phyloP scores from a whole-genome alignment of 1,284 basidiomycete genomes.

The Entoloma clypeatum region DNA sequence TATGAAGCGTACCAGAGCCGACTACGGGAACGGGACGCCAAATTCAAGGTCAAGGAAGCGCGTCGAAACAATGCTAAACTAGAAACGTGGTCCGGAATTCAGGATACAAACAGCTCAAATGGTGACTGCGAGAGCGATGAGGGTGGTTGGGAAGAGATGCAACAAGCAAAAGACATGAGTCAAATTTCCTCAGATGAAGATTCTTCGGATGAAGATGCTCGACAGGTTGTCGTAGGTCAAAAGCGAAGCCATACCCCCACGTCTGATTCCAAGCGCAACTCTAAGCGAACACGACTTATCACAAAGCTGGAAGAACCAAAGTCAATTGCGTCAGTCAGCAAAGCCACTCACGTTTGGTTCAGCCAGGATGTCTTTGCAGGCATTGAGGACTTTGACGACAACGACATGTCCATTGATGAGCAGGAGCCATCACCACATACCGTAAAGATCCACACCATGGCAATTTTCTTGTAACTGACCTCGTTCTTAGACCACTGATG shows the following conservation, averaged over 20 bases:
- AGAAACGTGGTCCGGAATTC: conserved; percentile 79
- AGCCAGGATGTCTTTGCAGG: conserved; percentile 90
- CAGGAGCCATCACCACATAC: too few species aligned
- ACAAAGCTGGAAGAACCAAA: conserved; percentile 38
- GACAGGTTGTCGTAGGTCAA: conserved; percentile 34
- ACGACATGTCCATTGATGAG: conserved; percentile 25
- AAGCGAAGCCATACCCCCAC: conserved; percentile 37
- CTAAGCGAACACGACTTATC: conserved; percentile 41
- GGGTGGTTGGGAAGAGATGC: conserved; percentile 77
- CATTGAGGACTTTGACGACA: conserved; percentile 49
- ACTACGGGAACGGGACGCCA: conserved; percentile 83
- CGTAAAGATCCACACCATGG: too few species aligned
- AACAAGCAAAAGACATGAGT: conserved; percentile 55
- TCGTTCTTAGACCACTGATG: too few species aligned
- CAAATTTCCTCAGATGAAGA: conserved; percentile 60
- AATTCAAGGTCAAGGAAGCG: conserved; percentile 85
- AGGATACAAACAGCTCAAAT: conserved; percentile 43
- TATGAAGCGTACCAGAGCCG: conserved; percentile 88
- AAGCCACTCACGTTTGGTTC: conserved; percentile 82
- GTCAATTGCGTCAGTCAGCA: conserved; percentile 35
- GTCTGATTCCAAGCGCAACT: too few species aligned
- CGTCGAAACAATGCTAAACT: conserved; percentile 71
- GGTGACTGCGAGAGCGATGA: conserved; percentile 45
- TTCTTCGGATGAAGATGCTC: conserved; percentile 45
- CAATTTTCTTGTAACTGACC: too few species aligned